Evolutionary conservation across 805 yeast genomes (phyloP).

Genomic region (Kluyveromyces dobzhanskii): DNA sequence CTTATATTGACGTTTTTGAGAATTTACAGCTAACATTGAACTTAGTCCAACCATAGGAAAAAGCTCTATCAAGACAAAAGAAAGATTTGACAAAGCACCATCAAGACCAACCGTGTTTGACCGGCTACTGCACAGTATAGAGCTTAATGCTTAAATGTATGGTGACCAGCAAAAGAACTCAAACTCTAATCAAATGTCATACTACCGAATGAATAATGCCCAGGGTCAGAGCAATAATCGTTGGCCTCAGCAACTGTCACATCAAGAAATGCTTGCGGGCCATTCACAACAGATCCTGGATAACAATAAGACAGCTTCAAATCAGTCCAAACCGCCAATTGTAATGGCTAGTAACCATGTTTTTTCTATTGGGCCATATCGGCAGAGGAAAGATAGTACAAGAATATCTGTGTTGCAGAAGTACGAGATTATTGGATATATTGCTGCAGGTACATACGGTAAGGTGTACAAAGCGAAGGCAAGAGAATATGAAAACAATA

Average conservation of each 20-base stretch:
- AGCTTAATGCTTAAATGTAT: constrained; percentile 3
- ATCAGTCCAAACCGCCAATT: constrained; percentile 34
- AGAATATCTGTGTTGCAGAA: constrained; percentile 72
- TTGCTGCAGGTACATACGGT: constrained; percentile 98
- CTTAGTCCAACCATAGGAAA: too few species aligned
- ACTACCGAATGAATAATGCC: constrained; percentile 2
- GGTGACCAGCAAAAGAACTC: constrained; percentile 6
- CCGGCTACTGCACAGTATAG: neutral
- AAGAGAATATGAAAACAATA: constrained; percentile 14
- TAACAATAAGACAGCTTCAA: constrained; percentile 9
- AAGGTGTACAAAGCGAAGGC: constrained; percentile 87
- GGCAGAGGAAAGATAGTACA: constrained; percentile 52
- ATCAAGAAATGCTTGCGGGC: neutral
- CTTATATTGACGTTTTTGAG: too few species aligned
- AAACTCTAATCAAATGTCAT: constrained; percentile 4
- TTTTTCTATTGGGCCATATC: constrained; percentile 51
- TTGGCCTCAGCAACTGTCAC: constrained; percentile 4
- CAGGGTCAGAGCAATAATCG: neutral
- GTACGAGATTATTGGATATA: constrained; percentile 86
- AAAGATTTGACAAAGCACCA: too few species aligned
- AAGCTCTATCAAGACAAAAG: too few species aligned
- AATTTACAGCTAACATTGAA: too few species aligned
- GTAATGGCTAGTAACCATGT: constrained; percentile 47
- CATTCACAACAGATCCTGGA: constrained; percentile 7
- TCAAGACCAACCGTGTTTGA: too few species aligned